A percentile compares a stretch with the other conserved stretches of the same genome.
phyloP scores from a whole-genome alignment of 2,329 filamentous ascomycete species.

The Penicillium sp. region DNA sequence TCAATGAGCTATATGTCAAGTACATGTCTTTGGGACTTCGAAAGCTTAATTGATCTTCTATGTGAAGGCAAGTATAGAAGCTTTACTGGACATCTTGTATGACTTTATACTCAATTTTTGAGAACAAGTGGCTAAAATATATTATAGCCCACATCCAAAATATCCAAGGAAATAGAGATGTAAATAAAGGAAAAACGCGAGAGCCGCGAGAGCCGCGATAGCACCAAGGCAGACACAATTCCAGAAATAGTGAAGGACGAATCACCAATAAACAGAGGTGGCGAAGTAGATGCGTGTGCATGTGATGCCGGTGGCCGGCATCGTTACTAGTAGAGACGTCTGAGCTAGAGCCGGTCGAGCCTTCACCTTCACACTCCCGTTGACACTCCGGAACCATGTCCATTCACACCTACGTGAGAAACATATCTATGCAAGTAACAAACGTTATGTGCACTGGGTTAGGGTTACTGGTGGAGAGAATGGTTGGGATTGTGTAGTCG shows the following conservation, averaged over 20 bases:
- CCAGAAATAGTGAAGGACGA: not conserved
- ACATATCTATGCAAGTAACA: not conserved
- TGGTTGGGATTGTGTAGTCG: constrained; percentile 11
- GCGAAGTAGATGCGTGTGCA: not conserved
- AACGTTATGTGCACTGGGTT: constrained; percentile 3
- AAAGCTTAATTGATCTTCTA: not conserved
- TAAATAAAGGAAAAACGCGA: constrained; percentile 1
- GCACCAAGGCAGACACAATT: not conserved
- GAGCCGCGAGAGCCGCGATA: not conserved
- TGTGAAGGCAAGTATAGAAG: not conserved
- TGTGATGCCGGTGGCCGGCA: not conserved
- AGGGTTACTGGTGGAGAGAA: constrained; percentile 13
- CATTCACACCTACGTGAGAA: not conserved
- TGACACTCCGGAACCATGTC: not conserved
- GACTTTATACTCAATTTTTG: not conserved
- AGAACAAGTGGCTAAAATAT: not conserved
- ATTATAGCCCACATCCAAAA: not conserved
- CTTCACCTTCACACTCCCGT: too few species aligned
- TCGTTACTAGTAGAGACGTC: not conserved
- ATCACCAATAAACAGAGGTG: constrained; percentile 2
- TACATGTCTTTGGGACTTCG: not conserved
- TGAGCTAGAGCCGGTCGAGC: not conserved
- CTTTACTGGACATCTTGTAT: not conserved
- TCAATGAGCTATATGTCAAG: not conserved
- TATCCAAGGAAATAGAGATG: not conserved